Conservation (phyloP, 148 eudicot species). For the Mesembryanthemum crystallinum region DNA sequence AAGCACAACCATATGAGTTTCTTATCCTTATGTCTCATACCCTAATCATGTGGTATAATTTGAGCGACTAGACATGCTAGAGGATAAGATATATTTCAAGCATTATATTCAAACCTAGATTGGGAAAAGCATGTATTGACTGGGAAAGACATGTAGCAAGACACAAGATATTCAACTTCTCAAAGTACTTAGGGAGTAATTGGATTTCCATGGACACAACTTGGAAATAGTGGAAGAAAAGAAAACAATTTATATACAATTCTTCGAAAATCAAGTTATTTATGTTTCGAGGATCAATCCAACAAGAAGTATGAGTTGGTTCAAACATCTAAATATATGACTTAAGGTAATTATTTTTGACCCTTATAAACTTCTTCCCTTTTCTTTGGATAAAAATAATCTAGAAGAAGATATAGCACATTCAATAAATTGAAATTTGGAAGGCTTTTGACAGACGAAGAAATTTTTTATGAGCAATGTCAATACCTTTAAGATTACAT, state of each 20-base stretch:
- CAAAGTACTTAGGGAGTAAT: background rate
- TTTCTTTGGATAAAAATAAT: too few relatives aligned
- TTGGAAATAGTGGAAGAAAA: background rate
- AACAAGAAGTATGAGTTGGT: background rate
- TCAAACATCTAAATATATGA: background rate
- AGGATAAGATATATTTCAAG: too few relatives aligned
- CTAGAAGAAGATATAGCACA: too few relatives aligned
- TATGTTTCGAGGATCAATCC: background rate
- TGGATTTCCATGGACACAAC: background rate
- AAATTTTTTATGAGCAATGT: too few relatives aligned
- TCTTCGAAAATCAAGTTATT: background rate
- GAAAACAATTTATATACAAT: too few relatives aligned
- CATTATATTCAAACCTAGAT: background rate
- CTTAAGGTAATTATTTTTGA: background rate
- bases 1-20: background rate
- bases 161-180: background rate
- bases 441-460: background rate
- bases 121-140: too few relatives aligned
- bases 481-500: background rate
- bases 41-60: background rate
- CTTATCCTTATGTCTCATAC: background rate
- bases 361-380: background rate
- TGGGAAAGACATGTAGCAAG: too few relatives aligned
- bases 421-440: background rate
- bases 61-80: background rate